Conservation (phyloP, 352 stramenopile genomes). For the Globisporangium heterothallicum region DNA sequence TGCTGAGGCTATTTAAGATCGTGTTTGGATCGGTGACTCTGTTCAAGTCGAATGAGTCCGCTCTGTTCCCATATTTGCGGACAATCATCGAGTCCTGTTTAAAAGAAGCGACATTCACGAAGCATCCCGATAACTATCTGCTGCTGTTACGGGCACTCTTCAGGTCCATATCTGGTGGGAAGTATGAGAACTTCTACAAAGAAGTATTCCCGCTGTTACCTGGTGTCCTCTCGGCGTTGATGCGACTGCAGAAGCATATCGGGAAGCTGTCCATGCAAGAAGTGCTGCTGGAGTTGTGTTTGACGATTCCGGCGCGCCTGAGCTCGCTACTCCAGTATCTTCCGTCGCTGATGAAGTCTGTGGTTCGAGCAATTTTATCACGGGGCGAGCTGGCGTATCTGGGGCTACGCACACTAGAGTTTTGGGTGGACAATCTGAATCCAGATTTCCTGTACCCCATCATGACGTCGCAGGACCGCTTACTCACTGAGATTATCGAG, state of each 20-base stretch:
- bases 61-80: constrained; percentile 91
- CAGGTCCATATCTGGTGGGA: constrained; percentile 94
- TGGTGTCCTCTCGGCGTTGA: constrained; percentile 90
- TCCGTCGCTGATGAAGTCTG: constrained; percentile 93
- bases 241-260: constrained; percentile 90
- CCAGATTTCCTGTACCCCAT: constrained; percentile 95
- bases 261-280: constrained; percentile 83
- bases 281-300: constrained; percentile 93
- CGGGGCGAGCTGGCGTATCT: constrained; percentile 95
- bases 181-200: constrained; percentile 98
- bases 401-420: constrained; percentile 94
- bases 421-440: constrained; percentile 99
- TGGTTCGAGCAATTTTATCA: constrained; percentile 92
- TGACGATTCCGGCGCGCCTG: constrained; percentile 94
- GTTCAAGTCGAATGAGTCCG: constrained; percentile 95
- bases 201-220: constrained; percentile 94
- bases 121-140: constrained; percentile 93
- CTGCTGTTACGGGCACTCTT: constrained; percentile 93
- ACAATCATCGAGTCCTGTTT: constrained; percentile 93
- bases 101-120: constrained; percentile 86
- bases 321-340: constrained; percentile 97
- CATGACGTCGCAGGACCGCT: constrained; percentile 84
- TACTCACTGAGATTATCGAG: constrained; percentile 94
- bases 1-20: constrained; percentile 93
- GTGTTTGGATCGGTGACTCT: constrained; percentile 94